Percentiles rank a stretch among this genome's conserved stretches.
phyloP scores from a whole-genome alignment of 768 basidiomycete species.

The Baorangia bicolor region DNA sequence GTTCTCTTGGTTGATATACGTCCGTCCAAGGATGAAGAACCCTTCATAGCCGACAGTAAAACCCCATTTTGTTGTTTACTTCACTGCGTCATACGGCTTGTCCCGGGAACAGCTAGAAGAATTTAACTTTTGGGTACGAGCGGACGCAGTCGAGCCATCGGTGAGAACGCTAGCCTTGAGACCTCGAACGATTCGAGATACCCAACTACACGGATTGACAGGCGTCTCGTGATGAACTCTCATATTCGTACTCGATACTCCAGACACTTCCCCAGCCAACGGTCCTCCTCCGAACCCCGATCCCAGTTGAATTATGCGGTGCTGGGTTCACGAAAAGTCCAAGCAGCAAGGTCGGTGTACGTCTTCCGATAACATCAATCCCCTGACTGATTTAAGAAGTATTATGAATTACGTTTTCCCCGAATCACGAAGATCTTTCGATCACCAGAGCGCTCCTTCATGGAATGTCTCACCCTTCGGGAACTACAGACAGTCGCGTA shows the following conservation, averaged over 20 bases:
- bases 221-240: slow-evolving; percentile 30
- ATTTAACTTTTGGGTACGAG: slow-evolving; percentile 60
- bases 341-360: slow-evolving; percentile 47
- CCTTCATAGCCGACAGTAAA: slow-evolving; percentile 37
- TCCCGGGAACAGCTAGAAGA: slow-evolving; percentile 65
- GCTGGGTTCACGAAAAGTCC: slow-evolving; percentile 80
- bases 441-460: slow-evolving; percentile 62
- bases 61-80: slow-evolving; percentile 73
- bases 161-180: slow-evolving; percentile 7
- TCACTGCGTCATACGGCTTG: slow-evolving; percentile 75
- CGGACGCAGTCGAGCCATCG: slow-evolving; percentile 26
- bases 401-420: slow-evolving; percentile 84
- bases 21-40: not conserved
- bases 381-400: slow-evolving; percentile 38
- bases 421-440: slow-evolving; percentile 71
- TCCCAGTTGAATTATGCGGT: slow-evolving; percentile 73
- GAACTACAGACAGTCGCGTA: slow-evolving; percentile 56
- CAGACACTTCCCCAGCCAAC: slow-evolving; percentile 50
- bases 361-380: not conserved
- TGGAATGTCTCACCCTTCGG: slow-evolving; percentile 48
- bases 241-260: slow-evolving; percentile 57
- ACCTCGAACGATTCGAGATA: not conserved
- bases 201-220: not conserved
- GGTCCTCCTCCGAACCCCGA: slow-evolving; percentile 56
- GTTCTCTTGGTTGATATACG: slow-evolving; percentile 13